Evolutionary conservation across 306 rosid genomes (phyloP).

Genomic region (Medicago lupulina): DNA sequence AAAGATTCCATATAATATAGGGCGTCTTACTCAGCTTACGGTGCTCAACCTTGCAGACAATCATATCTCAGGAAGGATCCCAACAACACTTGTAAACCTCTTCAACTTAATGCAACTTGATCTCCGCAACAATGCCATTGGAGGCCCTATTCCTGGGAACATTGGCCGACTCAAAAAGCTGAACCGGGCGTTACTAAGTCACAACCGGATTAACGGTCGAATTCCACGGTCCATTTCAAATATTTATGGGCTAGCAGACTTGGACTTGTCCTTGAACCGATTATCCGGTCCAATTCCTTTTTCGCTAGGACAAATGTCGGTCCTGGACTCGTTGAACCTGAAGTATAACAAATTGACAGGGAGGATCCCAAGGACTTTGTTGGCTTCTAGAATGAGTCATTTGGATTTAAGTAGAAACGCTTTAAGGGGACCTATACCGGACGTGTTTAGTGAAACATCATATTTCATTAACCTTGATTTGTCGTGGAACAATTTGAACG

Average conservation of each 20-base stretch:
- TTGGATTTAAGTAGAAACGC: conserved; percentile 73
- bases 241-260: conserved; percentile 67
- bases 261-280: conserved; percentile 72
- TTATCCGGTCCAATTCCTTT: conserved; percentile 71
- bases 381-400: conserved; percentile 62
- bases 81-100: conserved; percentile 53
- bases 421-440: conserved; percentile 58
- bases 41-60: conserved; percentile 80
- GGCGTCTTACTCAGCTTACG: conserved; percentile 60
- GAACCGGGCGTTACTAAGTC: conserved; percentile 66
- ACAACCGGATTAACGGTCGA: conserved; percentile 61
- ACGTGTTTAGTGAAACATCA: conserved; percentile 59
- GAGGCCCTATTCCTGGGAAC: conserved; percentile 63
- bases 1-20: conserved; percentile 59
- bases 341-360: conserved; percentile 68
- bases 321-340: conserved; percentile 65
- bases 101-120: conserved; percentile 68
- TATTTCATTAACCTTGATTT: conserved; percentile 80
- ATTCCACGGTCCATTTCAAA: conserved; percentile 58
- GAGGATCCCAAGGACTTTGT: conserved; percentile 56
- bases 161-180: conserved; percentile 57
- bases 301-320: conserved; percentile 67
- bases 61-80: conserved; percentile 69
- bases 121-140: conserved; percentile 74
- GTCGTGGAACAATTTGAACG: conserved; percentile 60